Evolutionary conservation across 2,329 filamentous ascomycete species (phyloP).

Genomic region (Trichophyton schoenleinii): DNA sequence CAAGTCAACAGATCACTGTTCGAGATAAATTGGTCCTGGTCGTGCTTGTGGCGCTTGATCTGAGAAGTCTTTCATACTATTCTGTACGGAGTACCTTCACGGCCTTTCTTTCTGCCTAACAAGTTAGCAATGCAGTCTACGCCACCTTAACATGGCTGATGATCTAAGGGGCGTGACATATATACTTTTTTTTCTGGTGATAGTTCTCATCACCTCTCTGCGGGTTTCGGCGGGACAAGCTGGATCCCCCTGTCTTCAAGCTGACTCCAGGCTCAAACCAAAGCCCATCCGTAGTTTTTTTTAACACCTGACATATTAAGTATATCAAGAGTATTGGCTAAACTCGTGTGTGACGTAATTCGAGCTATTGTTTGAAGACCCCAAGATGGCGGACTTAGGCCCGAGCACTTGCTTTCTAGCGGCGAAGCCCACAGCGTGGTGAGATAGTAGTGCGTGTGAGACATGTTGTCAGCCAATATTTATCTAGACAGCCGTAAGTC

Average conservation of each 20-base stretch:
- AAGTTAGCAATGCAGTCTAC: not conserved
- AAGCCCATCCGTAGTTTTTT: too few relatives aligned
- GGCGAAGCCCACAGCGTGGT: not conserved
- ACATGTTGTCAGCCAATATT: not conserved
- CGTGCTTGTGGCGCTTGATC: not conserved
- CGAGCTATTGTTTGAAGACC: not conserved
- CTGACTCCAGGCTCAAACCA: not conserved
- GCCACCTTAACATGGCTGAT: not conserved
- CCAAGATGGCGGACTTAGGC: not conserved
- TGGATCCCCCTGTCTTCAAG: not conserved
- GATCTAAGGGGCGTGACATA: not conserved
- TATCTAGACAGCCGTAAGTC: not conserved
- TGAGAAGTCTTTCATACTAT: not conserved
- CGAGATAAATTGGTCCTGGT: not conserved
- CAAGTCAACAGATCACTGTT: not conserved
- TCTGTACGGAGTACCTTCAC: not conserved
- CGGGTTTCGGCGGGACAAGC: not conserved
- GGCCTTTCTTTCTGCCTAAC: not conserved
- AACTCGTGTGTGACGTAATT: not conserved
- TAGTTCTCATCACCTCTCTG: not conserved
- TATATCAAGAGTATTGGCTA: too few relatives aligned
- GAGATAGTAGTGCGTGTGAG: not conserved
- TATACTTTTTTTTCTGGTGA: not conserved
- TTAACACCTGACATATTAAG: too few relatives aligned
- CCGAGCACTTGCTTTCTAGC: not conserved